phyloP scores from a whole-genome alignment of 2,329 filamentous ascomycete species.

The Pseudogymnoascus sp. region DNA sequence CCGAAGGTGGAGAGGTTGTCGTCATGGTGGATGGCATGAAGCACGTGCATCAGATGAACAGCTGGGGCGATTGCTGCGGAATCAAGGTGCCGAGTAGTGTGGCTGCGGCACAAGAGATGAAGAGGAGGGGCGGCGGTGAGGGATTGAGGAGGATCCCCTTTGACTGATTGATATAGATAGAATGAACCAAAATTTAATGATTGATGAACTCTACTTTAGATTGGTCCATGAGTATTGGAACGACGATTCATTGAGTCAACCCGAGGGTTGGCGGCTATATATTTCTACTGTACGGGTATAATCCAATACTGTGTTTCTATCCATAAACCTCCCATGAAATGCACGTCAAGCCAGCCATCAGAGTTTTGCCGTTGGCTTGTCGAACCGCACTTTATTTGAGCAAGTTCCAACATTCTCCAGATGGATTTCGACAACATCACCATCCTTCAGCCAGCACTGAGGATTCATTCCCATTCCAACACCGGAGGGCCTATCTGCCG shows the following conservation, averaged over 20 bases:
- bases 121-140: conserved; percentile 57
- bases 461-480: conserved; percentile 64
- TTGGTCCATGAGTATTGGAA: neutral
- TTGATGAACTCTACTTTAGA: neutral
- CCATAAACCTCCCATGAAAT: conserved; percentile 4
- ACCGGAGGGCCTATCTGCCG: conserved; percentile 47
- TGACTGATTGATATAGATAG: conserved; percentile 42
- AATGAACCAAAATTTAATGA: conserved; percentile 1
- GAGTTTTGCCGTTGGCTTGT: conserved; percentile 30
- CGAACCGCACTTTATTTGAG: conserved; percentile 43
- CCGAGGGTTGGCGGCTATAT: neutral
- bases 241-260: neutral
- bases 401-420: conserved; percentile 58
- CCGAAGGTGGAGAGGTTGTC: conserved; percentile 49
- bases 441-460: conserved; percentile 60
- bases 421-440: conserved; percentile 61
- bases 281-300: neutral
- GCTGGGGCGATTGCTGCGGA: conserved; percentile 95
- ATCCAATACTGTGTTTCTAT: conserved; percentile 5
- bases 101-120: conserved; percentile 81
- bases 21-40: conserved; percentile 58
- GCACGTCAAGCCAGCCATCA: conserved; percentile 13
- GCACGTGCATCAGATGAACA: conserved; percentile 62
- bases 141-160: conserved; percentile 70
- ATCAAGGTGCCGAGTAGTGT: conserved; percentile 95